These are phyloP conservation scores for Fusarium goolgardi DNA, from an alignment of 2,329 filamentous ascomycete genomes.

Conservation along the genomic window DNA sequence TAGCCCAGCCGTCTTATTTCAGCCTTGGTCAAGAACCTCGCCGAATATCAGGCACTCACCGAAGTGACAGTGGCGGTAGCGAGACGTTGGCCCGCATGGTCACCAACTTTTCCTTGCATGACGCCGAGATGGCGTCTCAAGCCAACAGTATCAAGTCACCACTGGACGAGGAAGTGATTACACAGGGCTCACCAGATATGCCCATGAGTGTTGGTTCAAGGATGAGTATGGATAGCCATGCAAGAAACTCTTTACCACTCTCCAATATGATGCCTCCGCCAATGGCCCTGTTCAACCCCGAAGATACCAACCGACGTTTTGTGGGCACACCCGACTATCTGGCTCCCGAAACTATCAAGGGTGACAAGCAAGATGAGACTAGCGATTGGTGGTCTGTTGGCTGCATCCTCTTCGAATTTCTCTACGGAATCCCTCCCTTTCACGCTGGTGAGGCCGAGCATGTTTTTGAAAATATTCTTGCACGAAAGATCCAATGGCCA, in stretches of 20 bases:
- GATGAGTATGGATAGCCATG: constrained; percentile 51
- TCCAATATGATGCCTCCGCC: constrained; percentile 86
- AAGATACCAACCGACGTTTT: constrained; percentile 91
- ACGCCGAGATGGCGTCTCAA: constrained; percentile 60
- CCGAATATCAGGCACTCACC: constrained; percentile 77
- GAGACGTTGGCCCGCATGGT: constrained; percentile 88
- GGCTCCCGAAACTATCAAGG: constrained; percentile 95
- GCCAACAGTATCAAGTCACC: constrained; percentile 66
- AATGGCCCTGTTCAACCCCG: constrained; percentile 94
- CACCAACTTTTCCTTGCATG: constrained; percentile 79
- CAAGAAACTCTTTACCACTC: constrained; percentile 55
- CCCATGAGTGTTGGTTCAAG: constrained; percentile 57
- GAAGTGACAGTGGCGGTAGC: constrained; percentile 93
- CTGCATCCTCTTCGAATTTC: constrained; percentile 96
- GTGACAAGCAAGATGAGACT: constrained; percentile 94
- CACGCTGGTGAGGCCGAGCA: constrained; percentile 89
- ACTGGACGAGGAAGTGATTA: constrained; percentile 80
- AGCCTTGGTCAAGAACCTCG: constrained; percentile 75
- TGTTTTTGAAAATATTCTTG: constrained; percentile 96
- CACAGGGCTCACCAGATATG: constrained; percentile 81
- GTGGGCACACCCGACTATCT: constrained; percentile 98
- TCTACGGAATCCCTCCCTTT: constrained; percentile 94
- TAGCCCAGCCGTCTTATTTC: constrained; percentile 94
- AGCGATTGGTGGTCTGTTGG: constrained; percentile 99
- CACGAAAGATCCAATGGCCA: constrained; percentile 91